phyloP scores from a whole-genome alignment of 306 rosid genomes.

The Rubus parviflorus region DNA sequence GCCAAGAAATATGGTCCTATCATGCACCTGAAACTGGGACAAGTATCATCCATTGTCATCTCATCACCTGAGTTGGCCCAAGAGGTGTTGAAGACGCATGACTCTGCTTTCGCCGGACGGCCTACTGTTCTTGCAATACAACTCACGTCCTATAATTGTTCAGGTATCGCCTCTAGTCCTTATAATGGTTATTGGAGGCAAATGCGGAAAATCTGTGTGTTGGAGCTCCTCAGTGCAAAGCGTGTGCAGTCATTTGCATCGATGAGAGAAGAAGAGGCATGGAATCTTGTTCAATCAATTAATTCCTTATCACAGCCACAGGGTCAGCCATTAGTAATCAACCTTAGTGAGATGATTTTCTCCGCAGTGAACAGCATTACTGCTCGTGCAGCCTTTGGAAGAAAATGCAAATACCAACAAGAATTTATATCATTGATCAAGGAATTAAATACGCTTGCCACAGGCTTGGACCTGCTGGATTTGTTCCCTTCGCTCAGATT shows the following conservation, averaged over 20 bases:
- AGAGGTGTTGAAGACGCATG: constrained; percentile 37
- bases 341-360: constrained; percentile 19
- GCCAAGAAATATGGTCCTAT: constrained; percentile 39
- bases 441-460: not conserved
- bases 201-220: constrained; percentile 31
- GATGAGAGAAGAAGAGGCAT: constrained; percentile 38
- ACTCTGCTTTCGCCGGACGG: constrained; percentile 30
- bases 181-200: constrained; percentile 48
- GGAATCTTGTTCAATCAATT: constrained; percentile 29
- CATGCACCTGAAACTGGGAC: constrained; percentile 41
- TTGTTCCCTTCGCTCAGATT: constrained; percentile 27
- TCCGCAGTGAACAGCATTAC: not conserved
- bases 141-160: constrained; percentile 1
- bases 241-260: constrained; percentile 36
- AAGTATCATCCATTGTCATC: constrained; percentile 30
- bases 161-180: constrained; percentile 35
- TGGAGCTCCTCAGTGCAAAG: constrained; percentile 41
- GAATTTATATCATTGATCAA: not conserved
- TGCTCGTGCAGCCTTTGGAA: constrained; percentile 29
- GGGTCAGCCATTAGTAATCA: not conserved
- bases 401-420: constrained; percentile 15
- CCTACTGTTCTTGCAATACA: constrained; percentile 14
- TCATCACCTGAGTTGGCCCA: constrained; percentile 40
- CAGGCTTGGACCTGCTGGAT: constrained; percentile 24
- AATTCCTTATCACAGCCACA: constrained; percentile 4